A percentile compares a stretch with the other conserved stretches of the same genome.
These are phyloP conservation scores for Acanthamoeba divionensis DNA, from an alignment of 208 protist genomes.

Conservation along the genomic window DNA sequence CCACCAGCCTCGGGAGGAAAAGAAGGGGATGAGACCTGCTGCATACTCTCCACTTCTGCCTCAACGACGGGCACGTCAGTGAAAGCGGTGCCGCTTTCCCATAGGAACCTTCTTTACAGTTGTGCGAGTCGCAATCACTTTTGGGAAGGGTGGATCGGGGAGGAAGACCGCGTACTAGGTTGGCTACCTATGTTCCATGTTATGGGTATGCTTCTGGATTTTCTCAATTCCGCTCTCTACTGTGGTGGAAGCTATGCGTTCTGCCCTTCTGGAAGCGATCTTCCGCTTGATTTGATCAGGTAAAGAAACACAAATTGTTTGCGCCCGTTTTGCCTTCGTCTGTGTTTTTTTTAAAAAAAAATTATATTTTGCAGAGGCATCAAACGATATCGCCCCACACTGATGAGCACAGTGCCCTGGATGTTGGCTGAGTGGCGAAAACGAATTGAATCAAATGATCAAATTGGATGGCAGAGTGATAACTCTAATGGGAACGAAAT, in stretches of 20 bases:
- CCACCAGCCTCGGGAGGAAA: background rate
- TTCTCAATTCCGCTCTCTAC: conserved; percentile 48
- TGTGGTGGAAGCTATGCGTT: conserved; percentile 35
- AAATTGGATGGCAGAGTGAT: too few species aligned
- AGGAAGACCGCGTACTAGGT: background rate
- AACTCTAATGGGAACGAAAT: background rate
- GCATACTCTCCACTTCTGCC: conserved; percentile 11
- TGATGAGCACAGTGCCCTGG: conserved; percentile 40
- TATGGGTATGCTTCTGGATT: conserved; percentile 38
- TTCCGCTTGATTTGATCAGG: background rate
- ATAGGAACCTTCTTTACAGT: conserved; percentile 35
- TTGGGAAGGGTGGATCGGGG: background rate
- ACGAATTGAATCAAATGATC: background rate
- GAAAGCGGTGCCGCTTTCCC: conserved; percentile 15
- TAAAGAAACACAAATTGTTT: background rate
- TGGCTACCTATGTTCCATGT: conserved; percentile 50
- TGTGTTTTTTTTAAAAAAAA: background rate
- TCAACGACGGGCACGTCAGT: conserved; percentile 41
- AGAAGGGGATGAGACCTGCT: conserved; percentile 9
- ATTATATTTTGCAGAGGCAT: background rate
- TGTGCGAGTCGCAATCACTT: conserved; percentile 42
- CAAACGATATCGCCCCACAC: background rate
- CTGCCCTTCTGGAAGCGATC: background rate
- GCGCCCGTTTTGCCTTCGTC: background rate
- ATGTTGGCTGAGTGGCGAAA: conserved; percentile 41